Evolutionary conservation across 305 asterid genomes (phyloP).

Genomic region (Galium porrigens): DNA sequence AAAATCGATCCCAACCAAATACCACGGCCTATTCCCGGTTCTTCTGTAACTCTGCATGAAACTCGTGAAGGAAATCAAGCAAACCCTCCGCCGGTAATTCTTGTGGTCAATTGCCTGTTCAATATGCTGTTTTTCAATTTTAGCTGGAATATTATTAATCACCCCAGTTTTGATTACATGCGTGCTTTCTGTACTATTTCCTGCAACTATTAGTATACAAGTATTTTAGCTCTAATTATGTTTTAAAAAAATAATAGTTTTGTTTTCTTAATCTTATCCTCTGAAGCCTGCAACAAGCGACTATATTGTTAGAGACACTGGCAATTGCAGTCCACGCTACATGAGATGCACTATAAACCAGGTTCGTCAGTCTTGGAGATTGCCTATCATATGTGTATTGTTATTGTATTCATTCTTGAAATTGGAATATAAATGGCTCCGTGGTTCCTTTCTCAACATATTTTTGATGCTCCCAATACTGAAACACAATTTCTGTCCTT

Average conservation of each 20-base stretch:
- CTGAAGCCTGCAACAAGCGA: conserved; percentile 93
- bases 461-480: conserved; percentile 7
- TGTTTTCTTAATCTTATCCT: conserved; percentile 20
- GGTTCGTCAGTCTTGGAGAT: conserved; percentile 28
- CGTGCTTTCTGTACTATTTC: neutral
- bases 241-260: neutral
- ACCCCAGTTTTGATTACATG: neutral
- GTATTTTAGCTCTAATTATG: neutral
- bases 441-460: neutral
- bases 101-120: neutral
- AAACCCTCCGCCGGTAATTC: conserved; percentile 86
- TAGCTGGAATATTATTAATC: neutral
- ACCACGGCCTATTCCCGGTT: conserved; percentile 67
- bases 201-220: neutral
- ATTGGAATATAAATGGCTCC: neutral
- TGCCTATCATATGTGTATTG: neutral
- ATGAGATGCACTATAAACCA: conserved; percentile 90
- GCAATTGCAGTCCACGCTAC: conserved; percentile 98
- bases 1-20: conserved; percentile 86
- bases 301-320: conserved; percentile 79
- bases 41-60: conserved; percentile 61
- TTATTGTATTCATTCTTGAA: conserved; percentile 14
- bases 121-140: conserved; percentile 1
- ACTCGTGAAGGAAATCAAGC: conserved; percentile 96
- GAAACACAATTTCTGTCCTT: conserved; percentile 16